Percentiles rank a stretch among this genome's conserved stretches.
These are phyloP conservation scores for Viola pubescens DNA, from an alignment of 441 rosid species.

Conservation along the genomic window DNA sequence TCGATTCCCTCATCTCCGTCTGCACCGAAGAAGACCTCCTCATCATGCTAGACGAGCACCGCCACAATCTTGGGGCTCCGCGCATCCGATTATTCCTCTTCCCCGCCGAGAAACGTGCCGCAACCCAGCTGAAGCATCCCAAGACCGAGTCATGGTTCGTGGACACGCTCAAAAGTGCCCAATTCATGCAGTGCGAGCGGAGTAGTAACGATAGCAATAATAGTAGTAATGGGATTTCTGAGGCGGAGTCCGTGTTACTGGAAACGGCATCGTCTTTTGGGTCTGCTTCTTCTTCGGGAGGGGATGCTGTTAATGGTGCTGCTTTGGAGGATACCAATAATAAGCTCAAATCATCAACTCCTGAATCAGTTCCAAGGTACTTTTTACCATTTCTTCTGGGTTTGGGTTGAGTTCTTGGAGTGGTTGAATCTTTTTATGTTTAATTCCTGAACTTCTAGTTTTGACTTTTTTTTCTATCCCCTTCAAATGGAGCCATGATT, in stretches of 20 bases:
- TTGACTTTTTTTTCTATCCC: neutral
- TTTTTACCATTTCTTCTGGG: neutral
- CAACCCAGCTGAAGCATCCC: conserved; percentile 31
- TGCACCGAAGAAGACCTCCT: conserved; percentile 54
- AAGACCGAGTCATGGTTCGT: conserved; percentile 72
- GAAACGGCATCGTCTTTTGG: conserved; percentile 79
- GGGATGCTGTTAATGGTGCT: conserved; percentile 22
- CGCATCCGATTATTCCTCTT: conserved; percentile 63
- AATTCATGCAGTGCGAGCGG: conserved; percentile 32
- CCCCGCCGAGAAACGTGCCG: conserved; percentile 12
- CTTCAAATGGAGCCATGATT: neutral
- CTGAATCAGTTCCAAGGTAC: conserved; percentile 42
- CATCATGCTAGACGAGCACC: conserved; percentile 55
- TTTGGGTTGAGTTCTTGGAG: neutral
- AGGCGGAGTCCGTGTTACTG: conserved; percentile 55
- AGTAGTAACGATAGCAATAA: conserved; percentile 18
- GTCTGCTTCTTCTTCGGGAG: conserved; percentile 56
- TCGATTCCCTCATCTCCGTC: conserved; percentile 58
- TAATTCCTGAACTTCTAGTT: neutral
- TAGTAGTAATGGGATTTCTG: conserved; percentile 21
- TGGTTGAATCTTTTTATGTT: neutral
- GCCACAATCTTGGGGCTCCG: conserved; percentile 29
- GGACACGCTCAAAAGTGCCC: conserved; percentile 61
- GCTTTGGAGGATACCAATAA: conserved; percentile 20
- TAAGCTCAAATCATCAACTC: conserved; percentile 24